Evolutionary conservation across 345 rosid species (phyloP).

Genomic region (Eucalyptus polyanthemos): DNA sequence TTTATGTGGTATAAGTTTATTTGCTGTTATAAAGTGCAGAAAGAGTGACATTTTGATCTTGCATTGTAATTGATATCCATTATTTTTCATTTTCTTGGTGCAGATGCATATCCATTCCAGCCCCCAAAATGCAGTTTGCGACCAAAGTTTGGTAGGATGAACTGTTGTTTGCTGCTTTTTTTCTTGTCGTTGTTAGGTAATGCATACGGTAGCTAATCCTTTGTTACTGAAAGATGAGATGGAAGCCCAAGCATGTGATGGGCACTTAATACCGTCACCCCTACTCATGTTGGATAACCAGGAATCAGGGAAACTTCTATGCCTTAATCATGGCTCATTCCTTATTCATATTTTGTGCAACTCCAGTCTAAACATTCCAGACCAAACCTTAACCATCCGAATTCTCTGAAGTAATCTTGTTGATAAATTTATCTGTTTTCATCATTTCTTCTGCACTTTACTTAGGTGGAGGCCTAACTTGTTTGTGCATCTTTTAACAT

Average conservation of each 20-base stretch:
- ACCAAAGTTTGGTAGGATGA: conserved; percentile 93
- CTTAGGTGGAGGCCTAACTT: not conserved
- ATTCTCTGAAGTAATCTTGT: not conserved
- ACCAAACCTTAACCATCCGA: not conserved
- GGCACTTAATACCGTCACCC: not conserved
- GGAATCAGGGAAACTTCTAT: not conserved
- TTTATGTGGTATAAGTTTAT: not conserved
- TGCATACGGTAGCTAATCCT: not conserved
- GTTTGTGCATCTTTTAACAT: not conserved
- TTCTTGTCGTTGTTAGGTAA: not conserved
- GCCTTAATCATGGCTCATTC: not conserved
- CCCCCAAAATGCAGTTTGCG: conserved; percentile 95
- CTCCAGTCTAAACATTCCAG: not conserved
- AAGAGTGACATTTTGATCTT: not conserved
- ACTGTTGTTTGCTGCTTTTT: not conserved
- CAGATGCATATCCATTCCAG: conserved; percentile 99
- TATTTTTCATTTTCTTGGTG: not conserved
- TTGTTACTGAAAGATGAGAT: not conserved
- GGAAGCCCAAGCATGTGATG: not conserved
- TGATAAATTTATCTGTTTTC: not conserved
- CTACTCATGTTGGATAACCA: not conserved
- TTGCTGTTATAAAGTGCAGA: not conserved
- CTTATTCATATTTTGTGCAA: not conserved
- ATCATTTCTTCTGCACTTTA: not conserved
- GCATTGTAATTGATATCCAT: not conserved